Evolutionary conservation across 768 basidiomycete species (phyloP).

Genomic region (Daedaleopsis sinensis): DNA sequence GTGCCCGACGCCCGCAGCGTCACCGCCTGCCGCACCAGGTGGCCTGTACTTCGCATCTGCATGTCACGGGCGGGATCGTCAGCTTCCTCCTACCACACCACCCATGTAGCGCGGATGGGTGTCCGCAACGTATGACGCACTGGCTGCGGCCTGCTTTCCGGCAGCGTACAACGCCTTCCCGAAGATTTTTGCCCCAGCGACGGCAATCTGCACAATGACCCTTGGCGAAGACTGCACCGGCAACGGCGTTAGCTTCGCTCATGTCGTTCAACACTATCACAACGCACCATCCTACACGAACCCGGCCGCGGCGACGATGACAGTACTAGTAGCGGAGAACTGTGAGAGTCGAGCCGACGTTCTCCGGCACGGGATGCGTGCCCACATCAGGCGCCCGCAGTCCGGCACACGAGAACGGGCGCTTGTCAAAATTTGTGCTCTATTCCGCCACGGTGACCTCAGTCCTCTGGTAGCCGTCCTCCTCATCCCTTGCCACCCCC

Average conservation of each 20-base stretch:
- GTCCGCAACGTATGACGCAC: constrained; percentile 47
- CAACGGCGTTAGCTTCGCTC: neutral
- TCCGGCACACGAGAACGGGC: constrained; percentile 3
- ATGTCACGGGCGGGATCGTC: neutral
- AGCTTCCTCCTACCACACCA: neutral
- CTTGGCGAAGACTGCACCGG: constrained; percentile 71
- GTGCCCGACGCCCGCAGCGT: constrained; percentile 72
- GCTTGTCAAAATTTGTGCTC: constrained; percentile 25
- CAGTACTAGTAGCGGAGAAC: constrained; percentile 9
- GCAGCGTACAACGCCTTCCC: constrained; percentile 93
- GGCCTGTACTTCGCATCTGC: constrained; percentile 85
- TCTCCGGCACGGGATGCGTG: constrained; percentile 9
- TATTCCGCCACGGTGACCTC: constrained; percentile 2
- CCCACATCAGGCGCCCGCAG: constrained; percentile 4
- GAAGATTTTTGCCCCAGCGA: constrained; percentile 78
- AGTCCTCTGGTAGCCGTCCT: neutral
- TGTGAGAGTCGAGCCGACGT: constrained; percentile 15
- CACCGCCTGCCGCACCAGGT: constrained; percentile 65
- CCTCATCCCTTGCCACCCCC: neutral
- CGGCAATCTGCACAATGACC: constrained; percentile 75
- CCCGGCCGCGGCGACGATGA: constrained; percentile 17
- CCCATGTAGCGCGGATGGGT: no score
- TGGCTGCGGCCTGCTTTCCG: constrained; percentile 89
- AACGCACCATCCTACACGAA: constrained; percentile 25
- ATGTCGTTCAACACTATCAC: neutral